Percentiles rank a stretch among this genome's conserved stretches.
Evolutionary conservation across 208 protist genomes (phyloP).

Genomic region (Crithidia acanthocephali): DNA sequence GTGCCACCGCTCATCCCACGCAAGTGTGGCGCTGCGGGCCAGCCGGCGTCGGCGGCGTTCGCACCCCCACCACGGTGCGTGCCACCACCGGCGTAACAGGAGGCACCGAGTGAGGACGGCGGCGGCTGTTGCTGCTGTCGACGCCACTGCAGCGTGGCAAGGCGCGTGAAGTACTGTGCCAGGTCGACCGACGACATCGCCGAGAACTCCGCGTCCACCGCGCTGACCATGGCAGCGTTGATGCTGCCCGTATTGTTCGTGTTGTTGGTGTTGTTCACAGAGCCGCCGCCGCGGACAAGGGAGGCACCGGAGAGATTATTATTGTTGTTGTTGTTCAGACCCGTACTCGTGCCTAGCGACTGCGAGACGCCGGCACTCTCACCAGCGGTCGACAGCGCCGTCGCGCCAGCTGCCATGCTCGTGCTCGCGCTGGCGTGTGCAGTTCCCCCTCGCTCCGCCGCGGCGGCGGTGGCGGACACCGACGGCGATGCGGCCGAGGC

Average conservation of each 20-base stretch:
- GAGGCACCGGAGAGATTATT: neutral
- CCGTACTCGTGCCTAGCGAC: constrained; percentile 2
- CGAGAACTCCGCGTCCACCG: constrained; percentile 16
- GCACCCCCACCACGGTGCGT: neutral
- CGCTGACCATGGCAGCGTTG: constrained; percentile 7
- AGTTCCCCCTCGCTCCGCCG: neutral
- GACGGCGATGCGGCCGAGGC: constrained; percentile 7
- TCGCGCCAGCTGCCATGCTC: neutral
- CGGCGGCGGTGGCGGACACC: neutral
- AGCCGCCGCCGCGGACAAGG: neutral
- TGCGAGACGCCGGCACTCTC: constrained; percentile 4
- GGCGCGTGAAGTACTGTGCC: constrained; percentile 27
- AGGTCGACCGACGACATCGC: constrained; percentile 29
- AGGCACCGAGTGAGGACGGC: neutral
- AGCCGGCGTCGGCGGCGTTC: neutral
- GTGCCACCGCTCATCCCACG: neutral
- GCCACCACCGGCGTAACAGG: neutral
- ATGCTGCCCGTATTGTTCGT: neutral
- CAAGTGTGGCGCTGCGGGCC: neutral
- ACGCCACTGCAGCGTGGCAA: constrained; percentile 20
- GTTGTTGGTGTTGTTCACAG: neutral
- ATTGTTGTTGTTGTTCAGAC: neutral
- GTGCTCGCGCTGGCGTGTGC: neutral
- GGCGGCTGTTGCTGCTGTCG: constrained; percentile 8
- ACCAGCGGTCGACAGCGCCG: neutral